Conservation (phyloP, 257 asterid species). For the Thymus mandschuricus region DNA sequence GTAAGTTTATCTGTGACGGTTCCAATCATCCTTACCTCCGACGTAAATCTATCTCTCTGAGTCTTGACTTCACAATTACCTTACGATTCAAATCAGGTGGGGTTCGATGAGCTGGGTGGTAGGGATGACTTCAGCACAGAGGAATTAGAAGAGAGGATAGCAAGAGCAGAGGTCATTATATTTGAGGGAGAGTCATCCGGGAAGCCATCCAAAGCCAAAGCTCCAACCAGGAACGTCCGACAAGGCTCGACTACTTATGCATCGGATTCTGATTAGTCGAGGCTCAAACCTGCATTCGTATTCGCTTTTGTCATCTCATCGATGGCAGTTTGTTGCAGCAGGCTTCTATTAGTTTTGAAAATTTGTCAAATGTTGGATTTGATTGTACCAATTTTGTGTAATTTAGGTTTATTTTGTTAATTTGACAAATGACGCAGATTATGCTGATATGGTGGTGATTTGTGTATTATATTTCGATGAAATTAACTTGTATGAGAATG, state of each 20-base stretch:
- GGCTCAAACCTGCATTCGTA: slow-evolving; percentile 16
- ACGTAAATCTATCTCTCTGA: slow-evolving; percentile 2
- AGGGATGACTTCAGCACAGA: slow-evolving; percentile 90
- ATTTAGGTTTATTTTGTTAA: slow-evolving; percentile 9
- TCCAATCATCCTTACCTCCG: slow-evolving; percentile 1
- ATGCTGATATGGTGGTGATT: neutral
- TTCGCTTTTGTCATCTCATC: slow-evolving; percentile 31
- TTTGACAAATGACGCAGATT: neutral
- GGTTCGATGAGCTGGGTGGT: slow-evolving; percentile 97
- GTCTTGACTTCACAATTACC: slow-evolving; percentile 12
- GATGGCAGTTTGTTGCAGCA: slow-evolving; percentile 34
- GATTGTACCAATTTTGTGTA: slow-evolving; percentile 7
- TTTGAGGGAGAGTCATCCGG: slow-evolving; percentile 79
- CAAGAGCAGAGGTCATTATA: slow-evolving; percentile 70
- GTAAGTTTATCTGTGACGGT: slow-evolving; percentile 45
- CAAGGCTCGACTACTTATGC: slow-evolving; percentile 70
- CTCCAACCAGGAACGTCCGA: slow-evolving; percentile 65
- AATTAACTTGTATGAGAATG: no score
- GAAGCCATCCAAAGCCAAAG: slow-evolving; percentile 56
- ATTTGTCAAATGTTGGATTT: neutral
- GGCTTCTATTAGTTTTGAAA: slow-evolving; percentile 3
- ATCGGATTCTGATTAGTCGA: slow-evolving; percentile 75
- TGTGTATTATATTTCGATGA: no score
- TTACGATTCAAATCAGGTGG: slow-evolving; percentile 55
- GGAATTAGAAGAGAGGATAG: slow-evolving; percentile 89